These are phyloP conservation scores for Puya raimondii DNA, from an alignment of 176 grass and related monocot species.

Conservation along the genomic window DNA sequence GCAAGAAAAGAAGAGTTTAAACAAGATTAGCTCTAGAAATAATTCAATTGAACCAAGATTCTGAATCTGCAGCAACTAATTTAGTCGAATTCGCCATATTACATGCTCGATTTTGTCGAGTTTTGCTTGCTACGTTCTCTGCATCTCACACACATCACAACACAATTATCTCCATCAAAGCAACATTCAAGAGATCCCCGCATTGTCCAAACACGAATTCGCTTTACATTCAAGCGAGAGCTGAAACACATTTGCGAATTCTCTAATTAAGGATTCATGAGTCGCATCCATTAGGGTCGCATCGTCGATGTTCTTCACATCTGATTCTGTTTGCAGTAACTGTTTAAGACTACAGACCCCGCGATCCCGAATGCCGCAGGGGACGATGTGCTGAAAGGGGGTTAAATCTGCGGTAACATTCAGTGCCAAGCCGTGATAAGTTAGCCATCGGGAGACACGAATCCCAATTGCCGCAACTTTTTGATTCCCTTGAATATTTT, in stretches of 20 bases:
- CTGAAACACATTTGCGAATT: conserved; percentile 65
- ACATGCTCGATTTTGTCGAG: no score
- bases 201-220: conserved; percentile 4
- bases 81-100: no score
- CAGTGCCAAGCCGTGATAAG: conserved; percentile 68
- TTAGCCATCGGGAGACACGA: conserved; percentile 41
- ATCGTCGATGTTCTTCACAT: conserved; percentile 21
- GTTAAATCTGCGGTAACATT: conserved; percentile 58
- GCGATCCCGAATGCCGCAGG: conserved; percentile 48
- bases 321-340: conserved; percentile 23
- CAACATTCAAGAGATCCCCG: neutral
- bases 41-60: no score
- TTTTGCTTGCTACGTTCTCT: no score
- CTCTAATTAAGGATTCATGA: conserved; percentile 44
- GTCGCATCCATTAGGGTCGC: conserved; percentile 33
- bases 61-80: no score
- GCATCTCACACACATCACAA: no score
- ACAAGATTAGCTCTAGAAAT: no score
- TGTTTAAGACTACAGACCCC: conserved; percentile 42
- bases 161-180: neutral
- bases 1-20: no score
- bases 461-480: conserved; percentile 82
- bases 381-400: conserved; percentile 52
- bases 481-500: conserved; percentile 29
- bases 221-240: conserved; percentile 32